phyloP scores from a whole-genome alignment of 306 rosid species.

The Dalbergia cochinchinensis region DNA sequence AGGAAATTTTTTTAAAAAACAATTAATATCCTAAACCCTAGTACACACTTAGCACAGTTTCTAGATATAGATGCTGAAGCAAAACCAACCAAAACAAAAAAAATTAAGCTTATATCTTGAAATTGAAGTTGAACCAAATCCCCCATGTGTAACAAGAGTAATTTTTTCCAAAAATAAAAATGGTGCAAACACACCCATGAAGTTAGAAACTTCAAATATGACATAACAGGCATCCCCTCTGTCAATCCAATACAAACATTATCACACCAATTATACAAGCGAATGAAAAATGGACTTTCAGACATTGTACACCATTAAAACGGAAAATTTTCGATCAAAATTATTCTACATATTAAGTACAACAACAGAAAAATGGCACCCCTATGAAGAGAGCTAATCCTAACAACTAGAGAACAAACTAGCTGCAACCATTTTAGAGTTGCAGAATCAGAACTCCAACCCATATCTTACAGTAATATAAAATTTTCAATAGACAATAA shows the following conservation, averaged over 20 bases:
- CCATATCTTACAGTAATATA: constrained; percentile 23
- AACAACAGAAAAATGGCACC: not conserved
- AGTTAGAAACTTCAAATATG: constrained; percentile 19
- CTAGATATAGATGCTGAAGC: too few relatives aligned
- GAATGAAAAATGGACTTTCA: not conserved
- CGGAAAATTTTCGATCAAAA: constrained; percentile 5
- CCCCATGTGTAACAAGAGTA: not conserved
- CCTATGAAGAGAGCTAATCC: not conserved
- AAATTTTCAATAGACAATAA: constrained; percentile 14
- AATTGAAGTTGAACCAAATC: too few relatives aligned
- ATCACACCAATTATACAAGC: constrained; percentile 11
- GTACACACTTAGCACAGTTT: not conserved
- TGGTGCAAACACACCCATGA: constrained; percentile 13
- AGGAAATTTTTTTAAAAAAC: not conserved
- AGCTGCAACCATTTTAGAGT: constrained; percentile 6
- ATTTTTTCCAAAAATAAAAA: not conserved
- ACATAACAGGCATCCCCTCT: constrained; percentile 21
- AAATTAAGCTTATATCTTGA: not conserved
- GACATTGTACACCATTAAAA: constrained; percentile 4
- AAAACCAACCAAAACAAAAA: not conserved
- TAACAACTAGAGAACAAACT: not conserved
- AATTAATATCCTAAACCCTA: constrained; percentile 37
- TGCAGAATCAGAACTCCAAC: constrained; percentile 35
- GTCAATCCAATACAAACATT: constrained; percentile 27
- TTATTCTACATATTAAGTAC: constrained; percentile 18